Percentiles rank a stretch among this genome's conserved stretches.
phyloP scores from a whole-genome alignment of 176 grass and related monocot species.

The Phoenix roebelenii region DNA sequence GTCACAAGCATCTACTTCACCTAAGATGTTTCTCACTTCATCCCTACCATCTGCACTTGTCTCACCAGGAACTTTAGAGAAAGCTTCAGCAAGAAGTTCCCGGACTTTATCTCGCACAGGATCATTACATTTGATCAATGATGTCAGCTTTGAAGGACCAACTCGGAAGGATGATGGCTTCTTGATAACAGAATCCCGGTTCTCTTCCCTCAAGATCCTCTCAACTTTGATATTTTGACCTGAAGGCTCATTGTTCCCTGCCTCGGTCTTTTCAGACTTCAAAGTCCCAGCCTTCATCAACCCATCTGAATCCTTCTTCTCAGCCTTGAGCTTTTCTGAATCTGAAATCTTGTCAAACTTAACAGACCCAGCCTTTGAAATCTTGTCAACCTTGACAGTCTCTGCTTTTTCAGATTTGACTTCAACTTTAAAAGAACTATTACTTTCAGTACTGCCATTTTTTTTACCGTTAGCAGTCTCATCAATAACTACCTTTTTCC shows the following conservation, averaged over 20 bases:
- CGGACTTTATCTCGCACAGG: slow-evolving; percentile 49
- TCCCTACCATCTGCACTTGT: slow-evolving; percentile 50
- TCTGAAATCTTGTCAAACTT: background rate
- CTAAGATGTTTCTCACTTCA: slow-evolving; percentile 54
- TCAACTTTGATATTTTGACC: slow-evolving; percentile 14
- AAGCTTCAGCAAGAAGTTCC: slow-evolving; percentile 71
- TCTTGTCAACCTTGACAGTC: slow-evolving; percentile 11
- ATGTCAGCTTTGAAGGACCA: slow-evolving; percentile 38
- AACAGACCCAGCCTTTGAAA: slow-evolving; percentile 6
- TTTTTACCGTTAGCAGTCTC: slow-evolving; percentile 45
- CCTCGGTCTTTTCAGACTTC: background rate
- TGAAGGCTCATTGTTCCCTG: no score
- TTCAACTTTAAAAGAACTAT: slow-evolving; percentile 12
- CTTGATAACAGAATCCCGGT: slow-evolving; percentile 1
- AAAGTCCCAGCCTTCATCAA: background rate
- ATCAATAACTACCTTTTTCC: slow-evolving; percentile 83
- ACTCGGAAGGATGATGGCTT: slow-evolving; percentile 29
- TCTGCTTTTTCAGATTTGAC: slow-evolving; percentile 19
- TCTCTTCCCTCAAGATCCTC: slow-evolving; percentile 9
- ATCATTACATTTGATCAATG: slow-evolving; percentile 65
- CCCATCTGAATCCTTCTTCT: background rate
- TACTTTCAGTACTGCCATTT: slow-evolving; percentile 37
- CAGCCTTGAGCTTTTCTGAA: slow-evolving; percentile 8
- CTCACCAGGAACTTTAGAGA: slow-evolving; percentile 54
- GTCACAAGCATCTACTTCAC: slow-evolving; percentile 56